phyloP scores from a whole-genome alignment of 306 rosid species.

The Castanospermum australe region DNA sequence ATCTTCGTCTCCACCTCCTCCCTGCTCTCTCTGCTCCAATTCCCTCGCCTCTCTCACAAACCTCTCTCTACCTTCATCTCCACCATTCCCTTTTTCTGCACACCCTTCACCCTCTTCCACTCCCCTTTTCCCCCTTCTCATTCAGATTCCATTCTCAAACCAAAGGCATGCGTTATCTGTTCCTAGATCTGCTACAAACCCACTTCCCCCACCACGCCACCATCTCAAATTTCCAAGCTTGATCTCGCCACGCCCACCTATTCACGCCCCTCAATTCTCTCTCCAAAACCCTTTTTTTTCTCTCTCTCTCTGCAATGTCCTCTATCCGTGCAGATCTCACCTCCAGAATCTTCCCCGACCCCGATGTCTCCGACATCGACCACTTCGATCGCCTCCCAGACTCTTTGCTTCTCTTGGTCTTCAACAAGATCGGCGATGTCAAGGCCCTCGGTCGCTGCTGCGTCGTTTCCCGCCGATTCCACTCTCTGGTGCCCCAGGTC shows the following conservation, averaged over 20 bases:
- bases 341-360: conserved; percentile 52
- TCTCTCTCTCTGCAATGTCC: conserved; percentile 27
- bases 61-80: background rate
- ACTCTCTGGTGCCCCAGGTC: conserved; percentile 78
- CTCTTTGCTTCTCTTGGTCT: conserved; percentile 73
- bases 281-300: background rate
- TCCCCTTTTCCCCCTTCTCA: background rate
- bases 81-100: background rate
- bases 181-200: conserved; percentile 25
- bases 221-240: background rate
- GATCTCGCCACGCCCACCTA: conserved; percentile 13
- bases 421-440: conserved; percentile 96
- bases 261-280: background rate
- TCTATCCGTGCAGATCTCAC: conserved; percentile 59
- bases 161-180: background rate
- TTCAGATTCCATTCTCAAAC: background rate
- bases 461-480: conserved; percentile 87
- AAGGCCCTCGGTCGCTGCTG: conserved; percentile 94
- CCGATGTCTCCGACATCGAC: conserved; percentile 41
- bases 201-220: background rate
- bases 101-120: background rate
- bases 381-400: conserved; percentile 85
- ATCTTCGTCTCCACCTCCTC: background rate
- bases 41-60: background rate
- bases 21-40: no score